Evolutionary conservation across 495 filamentous ascomycete genomes (phyloP).

Genomic region (Polyplosphaeria fusca): DNA sequence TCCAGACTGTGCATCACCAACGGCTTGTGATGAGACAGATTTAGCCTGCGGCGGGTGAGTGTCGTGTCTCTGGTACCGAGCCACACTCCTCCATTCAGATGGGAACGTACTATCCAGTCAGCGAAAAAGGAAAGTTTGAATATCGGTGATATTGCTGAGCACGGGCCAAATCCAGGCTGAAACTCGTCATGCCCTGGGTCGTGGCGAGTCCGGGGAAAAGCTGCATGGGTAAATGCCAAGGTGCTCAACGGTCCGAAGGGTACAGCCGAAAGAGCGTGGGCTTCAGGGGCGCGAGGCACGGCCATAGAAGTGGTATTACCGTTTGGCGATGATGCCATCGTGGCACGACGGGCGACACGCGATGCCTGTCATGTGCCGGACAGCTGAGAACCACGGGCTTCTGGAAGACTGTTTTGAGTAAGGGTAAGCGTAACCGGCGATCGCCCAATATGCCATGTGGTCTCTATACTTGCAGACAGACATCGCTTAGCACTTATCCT

Average conservation of each 20-base stretch:
- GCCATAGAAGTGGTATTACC: constrained; percentile 8
- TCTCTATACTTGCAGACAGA: constrained; percentile 12
- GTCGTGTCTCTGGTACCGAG: constrained; percentile 23
- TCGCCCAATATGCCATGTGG: constrained; percentile 13
- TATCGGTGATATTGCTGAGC: constrained; percentile 19
- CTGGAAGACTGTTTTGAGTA: constrained; percentile 20
- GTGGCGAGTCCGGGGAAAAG: constrained; percentile 12
- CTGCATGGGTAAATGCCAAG: constrained; percentile 14
- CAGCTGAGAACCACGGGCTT: neutral
- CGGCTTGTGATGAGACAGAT: constrained; percentile 20
- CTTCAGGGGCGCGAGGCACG: neutral
- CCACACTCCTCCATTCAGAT: neutral
- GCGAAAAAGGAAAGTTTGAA: constrained; percentile 10
- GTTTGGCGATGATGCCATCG: neutral
- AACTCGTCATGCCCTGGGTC: constrained; percentile 26
- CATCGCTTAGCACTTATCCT: too few species aligned
- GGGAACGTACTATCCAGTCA: constrained; percentile 15
- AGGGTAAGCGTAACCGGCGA: constrained; percentile 23
- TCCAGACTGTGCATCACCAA: constrained; percentile 5
- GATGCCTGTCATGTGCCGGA: too few species aligned
- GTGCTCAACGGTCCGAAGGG: constrained; percentile 6
- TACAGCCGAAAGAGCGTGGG: constrained; percentile 9
- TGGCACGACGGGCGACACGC: neutral
- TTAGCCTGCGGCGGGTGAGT: constrained; percentile 30
- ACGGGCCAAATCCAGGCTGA: constrained; percentile 21